Evolutionary conservation across 140 eudicot species (phyloP).

Genomic region (Stevia rebaudiana): DNA sequence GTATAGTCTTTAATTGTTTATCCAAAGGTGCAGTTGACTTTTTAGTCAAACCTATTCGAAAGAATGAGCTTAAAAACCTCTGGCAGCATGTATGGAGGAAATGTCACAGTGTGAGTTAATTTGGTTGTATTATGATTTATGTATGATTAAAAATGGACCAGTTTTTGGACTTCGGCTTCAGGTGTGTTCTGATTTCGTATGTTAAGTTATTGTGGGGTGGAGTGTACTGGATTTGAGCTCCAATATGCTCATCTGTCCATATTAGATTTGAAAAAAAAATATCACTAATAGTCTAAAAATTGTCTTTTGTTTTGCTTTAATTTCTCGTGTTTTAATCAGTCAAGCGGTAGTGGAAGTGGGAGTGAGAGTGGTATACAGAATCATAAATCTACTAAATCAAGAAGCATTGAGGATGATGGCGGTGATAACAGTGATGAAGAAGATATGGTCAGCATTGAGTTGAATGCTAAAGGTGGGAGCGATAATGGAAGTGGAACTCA

Average conservation of each 20-base stretch:
- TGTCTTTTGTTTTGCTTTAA: conserved; percentile 23
- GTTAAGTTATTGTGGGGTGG: conserved; percentile 31
- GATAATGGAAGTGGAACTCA: conserved; percentile 70
- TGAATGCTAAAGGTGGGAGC: conserved; percentile 42
- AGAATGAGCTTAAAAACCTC: conserved; percentile 69
- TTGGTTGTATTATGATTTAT: conserved; percentile 36
- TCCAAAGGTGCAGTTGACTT: conserved; percentile 74
- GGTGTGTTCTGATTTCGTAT: conserved; percentile 40
- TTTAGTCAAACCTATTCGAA: conserved; percentile 69
- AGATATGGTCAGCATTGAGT: conserved; percentile 34
- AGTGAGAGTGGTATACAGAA: conserved; percentile 60
- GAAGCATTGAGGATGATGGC: conserved; percentile 35
- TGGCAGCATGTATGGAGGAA: conserved; percentile 86
- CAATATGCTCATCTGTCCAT: conserved; percentile 38
- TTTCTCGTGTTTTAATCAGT: conserved; percentile 43
- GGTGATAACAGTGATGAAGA: conserved; percentile 41
- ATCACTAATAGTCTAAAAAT: conserved; percentile 14
- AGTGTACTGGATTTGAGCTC: conserved; percentile 37
- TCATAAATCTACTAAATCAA: conserved; percentile 38
- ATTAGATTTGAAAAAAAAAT: conserved; percentile 18
- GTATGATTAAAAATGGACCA: conserved; percentile 33
- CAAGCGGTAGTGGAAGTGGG: conserved; percentile 70
- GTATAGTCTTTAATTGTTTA: conserved; percentile 60
- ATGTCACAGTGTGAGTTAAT: conserved; percentile 71
- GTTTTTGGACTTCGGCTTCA: conserved; percentile 44